These are phyloP conservation scores for Pseudophaeomoniella oleicola DNA, from an alignment of 2,329 filamentous ascomycete genomes.

Conservation along the genomic window DNA sequence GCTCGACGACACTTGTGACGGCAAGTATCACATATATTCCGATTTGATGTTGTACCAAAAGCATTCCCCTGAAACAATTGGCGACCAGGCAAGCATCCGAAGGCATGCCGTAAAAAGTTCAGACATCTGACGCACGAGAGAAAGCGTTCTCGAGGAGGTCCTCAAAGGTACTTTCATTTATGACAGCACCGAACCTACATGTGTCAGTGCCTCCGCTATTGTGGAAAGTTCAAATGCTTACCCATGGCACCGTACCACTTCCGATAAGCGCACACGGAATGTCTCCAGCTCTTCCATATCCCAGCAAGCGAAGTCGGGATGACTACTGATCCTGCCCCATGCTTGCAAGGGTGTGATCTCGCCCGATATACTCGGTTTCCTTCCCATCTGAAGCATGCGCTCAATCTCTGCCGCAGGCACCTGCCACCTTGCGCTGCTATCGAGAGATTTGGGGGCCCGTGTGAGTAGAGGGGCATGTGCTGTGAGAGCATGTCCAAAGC, in stretches of 20 bases:
- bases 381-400: constrained; percentile 12
- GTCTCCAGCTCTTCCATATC: constrained; percentile 13
- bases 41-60: too few relatives aligned
- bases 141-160: constrained; percentile 1
- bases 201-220: too few relatives aligned
- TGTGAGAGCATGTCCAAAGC: constrained; percentile 15
- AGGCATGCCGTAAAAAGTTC: too few relatives aligned
- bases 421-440: constrained; percentile 10
- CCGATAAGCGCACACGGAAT: constrained; percentile 15
- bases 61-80: too few relatives aligned
- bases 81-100: too few relatives aligned
- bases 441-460: constrained; percentile 9
- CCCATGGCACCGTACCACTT: constrained; percentile 24
- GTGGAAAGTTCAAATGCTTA: too few relatives aligned
- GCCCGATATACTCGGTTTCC: constrained; percentile 13
- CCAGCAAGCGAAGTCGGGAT: constrained; percentile 18
- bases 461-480: constrained; percentile 14
- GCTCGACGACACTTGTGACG: too few relatives aligned
- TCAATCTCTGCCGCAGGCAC: constrained; percentile 15
- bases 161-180: constrained; percentile 11
- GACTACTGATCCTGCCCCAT: constrained; percentile 20
- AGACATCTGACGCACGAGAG: neutral
- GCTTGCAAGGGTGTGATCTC: constrained; percentile 26
- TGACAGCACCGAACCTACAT: constrained; percentile 13
- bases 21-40: too few relatives aligned